Percentiles rank a stretch among this genome's conserved stretches.
phyloP scores from a whole-genome alignment of 139 green algal genomes.

The Chlorella sp. region DNA sequence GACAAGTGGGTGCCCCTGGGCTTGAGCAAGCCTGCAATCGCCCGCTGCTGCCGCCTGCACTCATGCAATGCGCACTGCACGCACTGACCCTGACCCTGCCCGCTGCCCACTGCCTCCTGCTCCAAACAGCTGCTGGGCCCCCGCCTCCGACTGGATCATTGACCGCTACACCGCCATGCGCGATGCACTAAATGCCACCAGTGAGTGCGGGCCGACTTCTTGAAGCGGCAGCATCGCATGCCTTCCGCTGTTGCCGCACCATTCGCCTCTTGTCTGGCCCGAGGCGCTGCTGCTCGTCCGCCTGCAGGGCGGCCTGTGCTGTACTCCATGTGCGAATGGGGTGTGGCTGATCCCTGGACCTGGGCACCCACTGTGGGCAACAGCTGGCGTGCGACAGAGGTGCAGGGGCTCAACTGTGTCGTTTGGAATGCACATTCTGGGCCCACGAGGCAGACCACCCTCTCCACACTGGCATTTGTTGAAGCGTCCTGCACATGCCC shows the following conservation, averaged over 20 bases:
- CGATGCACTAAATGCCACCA: conserved; percentile 69
- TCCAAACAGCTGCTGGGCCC: not conserved
- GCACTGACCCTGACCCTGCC: too few relatives aligned
- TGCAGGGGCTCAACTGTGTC: not conserved
- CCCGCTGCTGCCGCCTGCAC: too few relatives aligned
- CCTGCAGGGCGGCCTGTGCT: conserved; percentile 63
- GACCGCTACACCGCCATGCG: conserved; percentile 22
- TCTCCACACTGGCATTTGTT: not conserved
- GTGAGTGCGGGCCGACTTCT: conserved; percentile 32
- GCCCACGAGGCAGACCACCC: too few relatives aligned
- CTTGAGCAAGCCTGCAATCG: too few relatives aligned
- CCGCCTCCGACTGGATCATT: conserved; percentile 3
- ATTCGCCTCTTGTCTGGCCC: not conserved
- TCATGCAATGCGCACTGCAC: too few relatives aligned
- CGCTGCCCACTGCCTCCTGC: too few relatives aligned
- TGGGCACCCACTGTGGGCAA: conserved; percentile 55
- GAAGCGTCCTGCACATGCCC: too few relatives aligned
- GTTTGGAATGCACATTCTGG: not conserved
- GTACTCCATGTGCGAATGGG: conserved; percentile 80
- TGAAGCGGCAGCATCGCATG: too few relatives aligned
- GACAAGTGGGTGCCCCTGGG: too few relatives aligned
- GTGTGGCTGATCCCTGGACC: conserved; percentile 68
- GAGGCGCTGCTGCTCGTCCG: too few relatives aligned
- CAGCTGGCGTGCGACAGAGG: conserved; percentile 9
- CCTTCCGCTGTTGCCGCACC: too few relatives aligned